Base-by-base conservation (phyloP, 2,329 filamentous ascomycete genomes). In the Neurospora sp. region DNA sequence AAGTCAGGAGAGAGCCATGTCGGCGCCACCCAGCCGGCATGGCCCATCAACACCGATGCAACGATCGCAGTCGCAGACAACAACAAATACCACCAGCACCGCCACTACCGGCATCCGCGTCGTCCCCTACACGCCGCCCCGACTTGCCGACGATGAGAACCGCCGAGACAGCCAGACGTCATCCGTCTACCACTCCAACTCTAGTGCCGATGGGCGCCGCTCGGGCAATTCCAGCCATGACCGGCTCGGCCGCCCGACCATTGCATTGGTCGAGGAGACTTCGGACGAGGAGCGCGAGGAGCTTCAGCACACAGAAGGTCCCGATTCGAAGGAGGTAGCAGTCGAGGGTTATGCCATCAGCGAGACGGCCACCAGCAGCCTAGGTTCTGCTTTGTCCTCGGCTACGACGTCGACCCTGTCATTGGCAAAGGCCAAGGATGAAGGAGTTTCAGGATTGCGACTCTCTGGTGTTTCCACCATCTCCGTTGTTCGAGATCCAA, bases 41-140 rank as follows among this genome's bases (percentile, higher is more conserved):
- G 77, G 73, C 73, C 77, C 73, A 70, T 73, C 76, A 69, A 79
- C 74, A 73, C 80, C 81, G 46, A 77, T 81, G 69, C 78, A 82
- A 75, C 80, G 79, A 69, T 79, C 79, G 43, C 78, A 78, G 38
- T 82, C 82, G 71, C 80, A 82, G 74, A 80, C 77, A 73, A 78
- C 74, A 83, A 80, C 73, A 76, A 76, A 52, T 77, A 79, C 52
- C 7, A 36, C 52, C 28, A 62, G 52, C 15, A 62, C 52, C 52
- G 52, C 52, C 15, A 33, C 52, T 17, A 62, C 52, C 58, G 79
- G 80, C 71, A 85, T 85, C 74, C 83, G 84, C 67, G 74, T 85
- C 69, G 84, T 85, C 67, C 83, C 83, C 23, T 84, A 85, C 73
- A 82, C 83, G 28, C 83, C 83, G 66, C 82, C 83, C 8, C 80